Evolutionary conservation across 2,329 filamentous ascomycete genomes (phyloP), one percentile per base, ranked within the genome.

Genomic region (Pseudogymnoascus sp.): DNA sequence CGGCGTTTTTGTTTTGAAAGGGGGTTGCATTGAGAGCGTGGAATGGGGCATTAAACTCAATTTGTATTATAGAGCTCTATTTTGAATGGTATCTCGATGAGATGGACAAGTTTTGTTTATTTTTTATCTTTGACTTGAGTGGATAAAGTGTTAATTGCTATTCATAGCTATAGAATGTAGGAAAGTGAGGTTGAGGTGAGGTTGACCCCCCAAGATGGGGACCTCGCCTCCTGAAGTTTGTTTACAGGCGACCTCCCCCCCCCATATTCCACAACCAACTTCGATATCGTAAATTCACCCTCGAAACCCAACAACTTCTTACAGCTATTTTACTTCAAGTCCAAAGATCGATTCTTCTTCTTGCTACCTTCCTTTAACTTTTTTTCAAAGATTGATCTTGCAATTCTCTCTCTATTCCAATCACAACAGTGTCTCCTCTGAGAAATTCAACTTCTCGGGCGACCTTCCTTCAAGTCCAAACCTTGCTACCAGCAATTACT

Each of bases 61-160:
- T 50, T 30, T 50, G 43, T 50, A 50, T 11, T 30, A 50, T 50
- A 50, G 43, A 30, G 25, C 43, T 50, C 43, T 50, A 50, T 30
- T 50, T 50, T 50, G 43, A 50, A 50, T 50, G 43, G 25, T 15
- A 50, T 50, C 22, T 28, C 25, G 14, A 50, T 47, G 43, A 50
- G 43, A 50, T 50, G 25, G 25, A 50, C 5, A 12, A 9, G 14
- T 15, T 14, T 50, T 30, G 2, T 30, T 18, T 18, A 30, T 50
- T 50, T 30, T 30, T 50, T 4, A 30, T 18, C 7, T 18, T 25
- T 18, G n/a, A 6, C 25, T 30, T 30, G 8, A 50, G 25, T 18
- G 43, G 18, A 50, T 5, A 50, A 30, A 11, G 25, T 50, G 28
- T 11, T 30, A 50, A 50, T 15, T 50, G 18, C 37, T 9, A 39